phyloP scores from a whole-genome alignment of 2,329 filamentous ascomycete species.

The Pezicula neosporulosa region DNA sequence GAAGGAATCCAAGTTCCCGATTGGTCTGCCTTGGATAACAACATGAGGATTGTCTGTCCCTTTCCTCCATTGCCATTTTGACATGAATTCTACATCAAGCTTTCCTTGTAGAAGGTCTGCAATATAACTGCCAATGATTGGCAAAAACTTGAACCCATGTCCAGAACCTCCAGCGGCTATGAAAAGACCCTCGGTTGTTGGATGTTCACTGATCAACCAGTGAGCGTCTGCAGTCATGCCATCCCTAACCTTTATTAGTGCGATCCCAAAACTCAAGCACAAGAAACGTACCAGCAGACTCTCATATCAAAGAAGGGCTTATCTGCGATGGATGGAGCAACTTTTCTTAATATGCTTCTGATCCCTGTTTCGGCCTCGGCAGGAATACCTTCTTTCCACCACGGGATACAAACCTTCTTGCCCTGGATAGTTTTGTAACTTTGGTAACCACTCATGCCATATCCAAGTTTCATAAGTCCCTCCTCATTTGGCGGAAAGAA shows the following conservation, averaged over 20 bases:
- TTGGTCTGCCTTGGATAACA: background rate
- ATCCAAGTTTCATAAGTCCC: background rate
- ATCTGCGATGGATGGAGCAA: background rate
- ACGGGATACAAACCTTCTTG: too few species aligned
- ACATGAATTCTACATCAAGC: constrained; percentile 34
- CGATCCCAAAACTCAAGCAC: too few species aligned
- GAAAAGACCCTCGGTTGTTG: constrained; percentile 35
- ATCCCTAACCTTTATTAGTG: constrained; percentile 33
- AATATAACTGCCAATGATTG: constrained; percentile 1
- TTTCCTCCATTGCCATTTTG: constrained; percentile 43
- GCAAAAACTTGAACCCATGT: constrained; percentile 1
- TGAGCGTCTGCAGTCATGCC: constrained; percentile 56
- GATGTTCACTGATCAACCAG: constrained; percentile 53
- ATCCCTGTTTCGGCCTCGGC: background rate
- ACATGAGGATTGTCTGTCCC: background rate
- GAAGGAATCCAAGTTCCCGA: background rate
- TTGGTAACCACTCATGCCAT: background rate
- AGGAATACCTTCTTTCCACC: background rate
- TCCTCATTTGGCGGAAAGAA: background rate
- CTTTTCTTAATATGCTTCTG: background rate
- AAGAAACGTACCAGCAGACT: constrained; percentile 33
- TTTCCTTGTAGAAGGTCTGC: constrained; percentile 26
- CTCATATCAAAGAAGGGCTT: background rate
- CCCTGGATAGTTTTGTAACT: background rate
- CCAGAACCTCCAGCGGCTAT: constrained; percentile 36